phyloP scores from a whole-genome alignment of 2,329 filamentous ascomycete species.

The Verticillium isaacii region DNA sequence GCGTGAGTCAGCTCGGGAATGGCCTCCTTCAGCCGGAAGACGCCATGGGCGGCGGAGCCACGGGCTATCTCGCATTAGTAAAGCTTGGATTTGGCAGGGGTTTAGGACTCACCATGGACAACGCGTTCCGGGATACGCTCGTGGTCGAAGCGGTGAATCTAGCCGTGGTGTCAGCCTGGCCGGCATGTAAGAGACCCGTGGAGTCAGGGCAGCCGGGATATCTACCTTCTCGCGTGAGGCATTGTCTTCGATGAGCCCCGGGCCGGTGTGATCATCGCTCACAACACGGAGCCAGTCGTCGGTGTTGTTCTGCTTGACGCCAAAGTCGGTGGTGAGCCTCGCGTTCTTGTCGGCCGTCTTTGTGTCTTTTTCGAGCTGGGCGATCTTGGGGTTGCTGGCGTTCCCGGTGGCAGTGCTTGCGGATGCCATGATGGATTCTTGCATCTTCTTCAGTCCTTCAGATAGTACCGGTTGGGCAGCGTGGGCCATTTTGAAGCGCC shows the following conservation, averaged over 20 bases:
- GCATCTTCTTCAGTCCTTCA: neutral
- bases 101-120: conserved; percentile 34
- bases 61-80: conserved; percentile 45
- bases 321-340: conserved; percentile 71
- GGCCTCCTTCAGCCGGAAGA: conserved; percentile 40
- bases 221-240: conserved; percentile 68
- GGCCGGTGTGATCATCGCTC: conserved; percentile 59
- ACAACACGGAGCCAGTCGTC: conserved; percentile 73
- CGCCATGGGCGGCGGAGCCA: conserved; percentile 42
- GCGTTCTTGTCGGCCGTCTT: conserved; percentile 53
- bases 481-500: conserved; percentile 2
- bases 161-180: conserved; percentile 5
- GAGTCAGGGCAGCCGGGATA: too few species aligned
- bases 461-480: neutral
- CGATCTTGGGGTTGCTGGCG: conserved; percentile 44
- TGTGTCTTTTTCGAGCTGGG: conserved; percentile 55
- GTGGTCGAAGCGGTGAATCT: conserved; percentile 73
- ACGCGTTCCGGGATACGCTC: conserved; percentile 56
- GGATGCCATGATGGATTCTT: conserved; percentile 17
- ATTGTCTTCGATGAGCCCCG: conserved; percentile 65
- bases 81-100: too few species aligned
- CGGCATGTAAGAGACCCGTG: neutral
- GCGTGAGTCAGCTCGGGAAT: conserved; percentile 60
- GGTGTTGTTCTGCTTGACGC: conserved; percentile 66
- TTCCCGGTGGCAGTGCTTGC: conserved; percentile 37